Percentiles rank a stretch among this genome's conserved stretches.
phyloP scores from a whole-genome alignment of 768 basidiomycete species.

The Phaffia tasmanica region DNA sequence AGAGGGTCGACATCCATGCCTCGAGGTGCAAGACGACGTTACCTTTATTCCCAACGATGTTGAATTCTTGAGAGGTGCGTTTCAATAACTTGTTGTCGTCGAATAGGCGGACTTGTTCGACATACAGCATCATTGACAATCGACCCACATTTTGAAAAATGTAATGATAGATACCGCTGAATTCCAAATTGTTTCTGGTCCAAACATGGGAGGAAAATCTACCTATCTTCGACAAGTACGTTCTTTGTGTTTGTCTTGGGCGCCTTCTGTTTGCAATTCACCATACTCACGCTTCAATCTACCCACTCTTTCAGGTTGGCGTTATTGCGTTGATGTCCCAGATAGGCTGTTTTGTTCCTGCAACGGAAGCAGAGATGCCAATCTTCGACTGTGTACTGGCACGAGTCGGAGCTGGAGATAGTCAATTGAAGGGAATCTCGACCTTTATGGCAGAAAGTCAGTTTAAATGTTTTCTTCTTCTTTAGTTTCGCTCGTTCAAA shows the following conservation, averaged over 20 bases:
- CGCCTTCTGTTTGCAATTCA: background rate
- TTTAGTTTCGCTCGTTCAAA: slow-evolving; percentile 41
- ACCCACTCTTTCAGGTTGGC: slow-evolving; percentile 50
- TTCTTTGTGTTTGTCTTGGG: slow-evolving; percentile 1
- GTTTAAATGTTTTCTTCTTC: slow-evolving; percentile 58
- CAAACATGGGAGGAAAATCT: slow-evolving; percentile 98
- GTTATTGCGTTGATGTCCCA: slow-evolving; percentile 97
- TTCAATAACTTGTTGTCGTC: background rate
- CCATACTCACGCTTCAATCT: background rate
- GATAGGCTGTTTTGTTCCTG: slow-evolving; percentile 89
- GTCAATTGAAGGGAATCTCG: slow-evolving; percentile 91
- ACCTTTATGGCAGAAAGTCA: slow-evolving; percentile 88
- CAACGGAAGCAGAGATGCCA: slow-evolving; percentile 69
- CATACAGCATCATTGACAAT: background rate
- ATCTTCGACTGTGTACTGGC: slow-evolving; percentile 94
- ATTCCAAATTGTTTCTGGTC: slow-evolving; percentile 94
- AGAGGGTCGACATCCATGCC: slow-evolving; percentile 87
- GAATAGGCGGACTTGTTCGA: background rate
- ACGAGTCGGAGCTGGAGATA: slow-evolving; percentile 93
- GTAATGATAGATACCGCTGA: slow-evolving; percentile 59
- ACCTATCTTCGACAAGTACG: slow-evolving; percentile 83
- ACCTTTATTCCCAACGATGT: slow-evolving; percentile 93
- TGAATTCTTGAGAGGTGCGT: slow-evolving; percentile 74
- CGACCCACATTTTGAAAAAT: background rate
- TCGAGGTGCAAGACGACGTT: slow-evolving; percentile 92